phyloP scores from a whole-genome alignment of 2,329 filamentous ascomycete genomes.

The Pleurostoma richardsiae region DNA sequence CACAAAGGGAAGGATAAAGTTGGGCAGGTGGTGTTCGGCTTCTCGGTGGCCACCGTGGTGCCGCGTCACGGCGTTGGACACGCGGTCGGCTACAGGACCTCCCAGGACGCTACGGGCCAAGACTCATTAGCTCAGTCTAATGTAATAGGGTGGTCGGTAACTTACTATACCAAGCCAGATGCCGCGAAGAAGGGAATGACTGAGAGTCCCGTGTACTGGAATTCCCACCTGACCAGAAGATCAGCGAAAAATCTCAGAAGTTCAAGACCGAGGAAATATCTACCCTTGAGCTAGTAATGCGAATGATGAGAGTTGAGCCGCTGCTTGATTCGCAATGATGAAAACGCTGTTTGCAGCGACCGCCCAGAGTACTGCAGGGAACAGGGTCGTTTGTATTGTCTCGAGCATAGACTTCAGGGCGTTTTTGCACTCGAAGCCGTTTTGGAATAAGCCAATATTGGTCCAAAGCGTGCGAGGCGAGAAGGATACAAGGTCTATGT shows the following conservation, averaged over 20 bases:
- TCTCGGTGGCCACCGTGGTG: slow-evolving; percentile 19
- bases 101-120: slow-evolving; percentile 13
- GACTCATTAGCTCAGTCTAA: too few species aligned
- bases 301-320: slow-evolving; percentile 16
- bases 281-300: slow-evolving; percentile 18
- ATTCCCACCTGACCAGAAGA: slow-evolving; percentile 13
- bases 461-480: slow-evolving; percentile 19
- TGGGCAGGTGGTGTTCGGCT: slow-evolving; percentile 25
- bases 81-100: slow-evolving; percentile 20
- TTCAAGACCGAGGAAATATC: background rate
- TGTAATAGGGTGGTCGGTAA: background rate
- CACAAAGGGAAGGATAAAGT: slow-evolving; percentile 21
- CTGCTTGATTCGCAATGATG: slow-evolving; percentile 18
- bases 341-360: slow-evolving; percentile 21
- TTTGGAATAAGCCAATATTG: slow-evolving; percentile 24
- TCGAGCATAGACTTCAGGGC: slow-evolving; percentile 17
- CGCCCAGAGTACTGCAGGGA: slow-evolving; percentile 26
- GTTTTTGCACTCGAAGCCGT: slow-evolving; percentile 18
- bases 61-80: slow-evolving; percentile 20
- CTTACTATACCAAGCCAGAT: slow-evolving; percentile 9
- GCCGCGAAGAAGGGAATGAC: slow-evolving; percentile 16
- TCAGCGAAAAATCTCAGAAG: too few species aligned
- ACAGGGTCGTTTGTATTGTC: slow-evolving; percentile 22
- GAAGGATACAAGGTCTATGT: slow-evolving; percentile 18
- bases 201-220: slow-evolving; percentile 19